These are phyloP conservation scores for Trichaptum fuscoviolaceum DNA, from an alignment of 768 basidiomycete genomes.

Conservation along the genomic window DNA sequence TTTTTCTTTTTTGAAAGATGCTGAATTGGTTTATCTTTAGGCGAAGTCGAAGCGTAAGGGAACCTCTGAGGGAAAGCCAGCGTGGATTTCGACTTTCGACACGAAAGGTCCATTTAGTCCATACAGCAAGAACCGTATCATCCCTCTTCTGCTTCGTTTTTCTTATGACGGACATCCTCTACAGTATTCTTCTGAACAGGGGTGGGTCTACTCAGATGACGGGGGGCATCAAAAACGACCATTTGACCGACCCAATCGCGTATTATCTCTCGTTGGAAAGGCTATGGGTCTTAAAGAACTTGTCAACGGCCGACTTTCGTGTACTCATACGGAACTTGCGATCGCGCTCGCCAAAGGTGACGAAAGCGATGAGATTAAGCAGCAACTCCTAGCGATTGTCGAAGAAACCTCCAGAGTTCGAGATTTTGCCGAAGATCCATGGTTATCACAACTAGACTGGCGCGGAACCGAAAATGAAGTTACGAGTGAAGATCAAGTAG, in stretches of 20 bases:
- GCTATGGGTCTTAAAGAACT: constrained; percentile 46
- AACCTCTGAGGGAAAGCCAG: constrained; percentile 30
- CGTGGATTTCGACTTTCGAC: constrained; percentile 53
- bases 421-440: constrained; percentile 38
- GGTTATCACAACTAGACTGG: constrained; percentile 70
- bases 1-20: neutral
- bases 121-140: constrained; percentile 41
- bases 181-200: constrained; percentile 43
- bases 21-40: neutral
- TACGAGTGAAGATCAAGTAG: constrained; percentile 9
- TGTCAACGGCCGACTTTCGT: constrained; percentile 34
- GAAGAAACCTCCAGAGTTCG: constrained; percentile 19
- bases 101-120: constrained; percentile 37
- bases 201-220: constrained; percentile 59
- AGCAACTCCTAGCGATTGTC: constrained; percentile 38
- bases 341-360: constrained; percentile 41
- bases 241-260: constrained; percentile 42
- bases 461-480: constrained; percentile 21
- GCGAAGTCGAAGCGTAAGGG: constrained; percentile 3
- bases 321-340: constrained; percentile 40
- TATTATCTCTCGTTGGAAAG: constrained; percentile 39
- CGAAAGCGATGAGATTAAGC: constrained; percentile 27
- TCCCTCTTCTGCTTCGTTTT: constrained; percentile 65
- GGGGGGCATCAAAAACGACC: constrained; percentile 27
- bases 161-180: constrained; percentile 60